Percentiles rank a stretch among this genome's conserved stretches.
phyloP scores from a whole-genome alignment of 768 basidiomycete genomes.

The Mycena haematopus region DNA sequence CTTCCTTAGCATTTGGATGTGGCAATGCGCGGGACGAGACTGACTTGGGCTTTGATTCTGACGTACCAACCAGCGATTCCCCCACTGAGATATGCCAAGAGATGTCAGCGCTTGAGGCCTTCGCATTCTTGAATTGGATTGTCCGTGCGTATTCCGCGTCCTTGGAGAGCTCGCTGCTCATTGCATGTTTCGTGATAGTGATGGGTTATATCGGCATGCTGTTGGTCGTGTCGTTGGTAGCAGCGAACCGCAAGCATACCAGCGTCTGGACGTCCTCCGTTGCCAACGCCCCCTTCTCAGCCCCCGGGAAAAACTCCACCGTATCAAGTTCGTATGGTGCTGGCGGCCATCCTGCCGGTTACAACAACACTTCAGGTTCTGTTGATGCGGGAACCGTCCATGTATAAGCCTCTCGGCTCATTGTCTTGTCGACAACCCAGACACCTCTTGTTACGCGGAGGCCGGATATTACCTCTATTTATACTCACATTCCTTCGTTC shows the following conservation, averaged over 20 bases:
- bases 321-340: neutral
- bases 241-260: conserved; percentile 15
- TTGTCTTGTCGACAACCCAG: too few relatives aligned
- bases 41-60: too few relatives aligned
- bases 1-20: neutral
- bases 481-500: too few relatives aligned
- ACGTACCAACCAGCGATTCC: neutral
- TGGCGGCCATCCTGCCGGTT: neutral
- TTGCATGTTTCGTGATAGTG: neutral
- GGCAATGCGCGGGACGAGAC: too few relatives aligned
- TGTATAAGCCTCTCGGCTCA: neutral
- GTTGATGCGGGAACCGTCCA: conserved; percentile 6
- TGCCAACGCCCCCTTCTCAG: conserved; percentile 7
- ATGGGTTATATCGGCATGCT: conserved; percentile 7
- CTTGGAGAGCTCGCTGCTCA: neutral
- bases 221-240: conserved; percentile 6
- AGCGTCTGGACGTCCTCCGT: conserved; percentile 14
- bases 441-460: too few relatives aligned
- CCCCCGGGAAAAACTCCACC: neutral
- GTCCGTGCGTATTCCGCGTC: neutral
- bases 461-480: too few relatives aligned
- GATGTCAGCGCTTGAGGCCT: conserved; percentile 6
- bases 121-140: conserved; percentile 19
- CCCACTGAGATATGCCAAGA: neutral
- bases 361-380: neutral